A percentile compares a stretch with the other conserved stretches of the same genome.
These are phyloP conservation scores for Alternaria tenuissima DNA, from an alignment of 2,329 filamentous ascomycete species.

Conservation along the genomic window DNA sequence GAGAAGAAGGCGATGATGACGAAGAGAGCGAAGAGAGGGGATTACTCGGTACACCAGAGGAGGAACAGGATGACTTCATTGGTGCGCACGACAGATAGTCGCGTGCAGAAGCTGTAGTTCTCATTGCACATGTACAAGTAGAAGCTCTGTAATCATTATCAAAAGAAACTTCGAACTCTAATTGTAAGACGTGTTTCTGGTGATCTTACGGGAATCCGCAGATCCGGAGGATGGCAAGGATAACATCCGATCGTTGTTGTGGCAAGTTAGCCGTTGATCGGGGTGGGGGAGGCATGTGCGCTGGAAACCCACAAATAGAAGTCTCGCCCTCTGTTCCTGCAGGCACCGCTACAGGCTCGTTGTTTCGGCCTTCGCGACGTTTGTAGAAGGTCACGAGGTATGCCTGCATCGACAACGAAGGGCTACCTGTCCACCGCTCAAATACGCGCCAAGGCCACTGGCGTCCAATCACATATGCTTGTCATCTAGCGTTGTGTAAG, in stretches of 20 bases:
- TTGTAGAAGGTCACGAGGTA: constrained; percentile 3
- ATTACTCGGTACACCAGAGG: constrained; percentile 41
- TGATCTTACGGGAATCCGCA: constrained; percentile 6
- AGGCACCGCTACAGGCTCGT: constrained; percentile 8
- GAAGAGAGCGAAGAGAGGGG: constrained; percentile 53
- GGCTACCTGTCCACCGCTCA: constrained; percentile 15
- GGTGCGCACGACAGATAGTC: constrained; percentile 21
- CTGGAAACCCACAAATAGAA: constrained; percentile 2
- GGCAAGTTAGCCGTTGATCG: constrained; percentile 14
- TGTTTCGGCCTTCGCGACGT: constrained; percentile 8
- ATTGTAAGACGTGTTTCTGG: not conserved
- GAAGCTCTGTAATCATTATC: not conserved
- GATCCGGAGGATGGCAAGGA: constrained; percentile 9
- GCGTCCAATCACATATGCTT: constrained; percentile 17
- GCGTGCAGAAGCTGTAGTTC: constrained; percentile 8
- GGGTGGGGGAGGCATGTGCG: constrained; percentile 1
- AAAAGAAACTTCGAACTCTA: constrained; percentile 4
- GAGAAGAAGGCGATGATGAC: constrained; percentile 39
- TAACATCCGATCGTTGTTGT: constrained; percentile 1
- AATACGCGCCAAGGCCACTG: constrained; percentile 15
- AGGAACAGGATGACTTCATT: constrained; percentile 33
- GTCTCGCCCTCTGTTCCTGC: constrained; percentile 5
- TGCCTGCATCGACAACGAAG: constrained; percentile 10
- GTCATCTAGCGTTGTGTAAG: constrained; percentile 7
- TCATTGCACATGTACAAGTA: not conserved